Conservation (phyloP, 1,139 yeast genomes). For the Yamadazyma dendronema region DNA sequence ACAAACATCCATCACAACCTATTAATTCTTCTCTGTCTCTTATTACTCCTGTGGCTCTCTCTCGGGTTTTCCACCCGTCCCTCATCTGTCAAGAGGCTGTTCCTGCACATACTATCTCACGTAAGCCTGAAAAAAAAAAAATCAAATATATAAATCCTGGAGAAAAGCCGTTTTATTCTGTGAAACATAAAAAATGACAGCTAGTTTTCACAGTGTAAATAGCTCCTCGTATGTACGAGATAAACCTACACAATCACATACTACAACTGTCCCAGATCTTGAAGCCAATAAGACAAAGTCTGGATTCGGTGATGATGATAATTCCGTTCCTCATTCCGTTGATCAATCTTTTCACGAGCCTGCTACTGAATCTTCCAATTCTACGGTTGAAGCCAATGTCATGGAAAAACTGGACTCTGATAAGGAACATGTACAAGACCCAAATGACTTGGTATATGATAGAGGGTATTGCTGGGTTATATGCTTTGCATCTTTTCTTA, state of each 20-base stretch:
- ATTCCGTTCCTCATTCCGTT: background rate
- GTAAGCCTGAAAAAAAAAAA: background rate
- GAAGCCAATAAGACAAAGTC: no score
- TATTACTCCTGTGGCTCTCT: no score
- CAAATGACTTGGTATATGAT: slow-evolving; percentile 20
- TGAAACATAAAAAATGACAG: no score
- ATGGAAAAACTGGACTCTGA: background rate
- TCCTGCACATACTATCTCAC: background rate
- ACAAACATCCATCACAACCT: no score
- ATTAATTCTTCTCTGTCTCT: no score
- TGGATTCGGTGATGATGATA: background rate
- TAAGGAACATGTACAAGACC: background rate
- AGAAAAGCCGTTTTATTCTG: background rate
- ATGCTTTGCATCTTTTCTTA: slow-evolving; percentile 38
- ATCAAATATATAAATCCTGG: background rate
- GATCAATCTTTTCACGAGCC: background rate
- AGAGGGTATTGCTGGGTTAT: slow-evolving; percentile 52
- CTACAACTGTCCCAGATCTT: no score
- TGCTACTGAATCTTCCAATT: background rate
- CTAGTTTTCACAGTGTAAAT: no score
- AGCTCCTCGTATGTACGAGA: no score
- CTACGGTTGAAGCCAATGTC: background rate
- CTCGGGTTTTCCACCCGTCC: background rate
- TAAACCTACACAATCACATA: no score
- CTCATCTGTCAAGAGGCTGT: background rate